Conservation (phyloP, 1,139 yeast genomes). For the Pichia sp. region DNA sequence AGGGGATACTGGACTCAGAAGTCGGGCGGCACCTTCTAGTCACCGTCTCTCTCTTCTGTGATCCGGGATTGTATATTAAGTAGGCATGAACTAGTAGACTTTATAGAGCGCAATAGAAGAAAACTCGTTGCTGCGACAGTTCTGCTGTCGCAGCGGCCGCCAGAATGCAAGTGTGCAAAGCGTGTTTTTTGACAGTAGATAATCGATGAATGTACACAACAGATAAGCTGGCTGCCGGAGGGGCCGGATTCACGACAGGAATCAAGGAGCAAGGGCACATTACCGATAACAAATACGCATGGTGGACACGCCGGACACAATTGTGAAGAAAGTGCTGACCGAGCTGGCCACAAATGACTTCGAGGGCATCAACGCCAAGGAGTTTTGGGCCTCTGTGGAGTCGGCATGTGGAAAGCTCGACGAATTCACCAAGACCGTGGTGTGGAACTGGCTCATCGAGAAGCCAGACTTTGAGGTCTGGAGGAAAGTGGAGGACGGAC, state of each 20-base stretch:
- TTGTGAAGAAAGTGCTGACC: slow-evolving; percentile 31
- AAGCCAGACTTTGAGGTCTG: slow-evolving; percentile 23
- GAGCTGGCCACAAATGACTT: slow-evolving; percentile 33
- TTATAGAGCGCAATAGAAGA: not conserved
- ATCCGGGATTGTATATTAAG: not conserved
- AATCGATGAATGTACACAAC: not conserved
- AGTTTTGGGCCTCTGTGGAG: slow-evolving; percentile 33
- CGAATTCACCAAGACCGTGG: slow-evolving; percentile 29
- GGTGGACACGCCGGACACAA: slow-evolving; percentile 28
- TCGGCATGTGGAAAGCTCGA: slow-evolving; percentile 23
- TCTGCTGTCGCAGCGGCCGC: not conserved
- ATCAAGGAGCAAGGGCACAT: too few relatives aligned
- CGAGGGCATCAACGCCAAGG: slow-evolving; percentile 28
- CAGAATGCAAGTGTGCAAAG: not conserved
- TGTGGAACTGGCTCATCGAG: slow-evolving; percentile 35
- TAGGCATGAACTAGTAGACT: not conserved
- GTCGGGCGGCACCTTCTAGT: slow-evolving; percentile 25
- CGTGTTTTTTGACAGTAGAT: not conserved
- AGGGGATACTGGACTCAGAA: slow-evolving; percentile 45
- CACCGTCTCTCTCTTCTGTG: too few relatives aligned
- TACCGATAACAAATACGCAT: not conserved
- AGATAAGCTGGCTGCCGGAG: not conserved
- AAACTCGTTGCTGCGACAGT: not conserved
- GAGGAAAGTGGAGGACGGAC: not conserved
- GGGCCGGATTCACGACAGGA: not conserved